phyloP scores from a whole-genome alignment of 2,329 filamentous ascomycete genomes.

The Phyllosticta citriasiana region DNA sequence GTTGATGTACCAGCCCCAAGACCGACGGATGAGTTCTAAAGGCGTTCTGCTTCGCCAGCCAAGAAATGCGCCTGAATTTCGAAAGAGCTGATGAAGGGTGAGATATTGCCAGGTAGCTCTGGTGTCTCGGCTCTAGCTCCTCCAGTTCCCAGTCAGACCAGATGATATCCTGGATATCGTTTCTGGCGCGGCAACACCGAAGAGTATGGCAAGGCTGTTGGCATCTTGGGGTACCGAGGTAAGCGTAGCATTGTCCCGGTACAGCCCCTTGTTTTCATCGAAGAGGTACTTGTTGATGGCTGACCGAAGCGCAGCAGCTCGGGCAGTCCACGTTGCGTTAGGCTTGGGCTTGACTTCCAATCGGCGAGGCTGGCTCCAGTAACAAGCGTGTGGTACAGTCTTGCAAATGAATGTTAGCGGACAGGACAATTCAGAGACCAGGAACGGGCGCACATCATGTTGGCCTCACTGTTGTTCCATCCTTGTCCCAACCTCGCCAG shows the following conservation, averaged over 20 bases:
- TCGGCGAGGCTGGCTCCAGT: slow-evolving; percentile 20
- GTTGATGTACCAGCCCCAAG: slow-evolving; percentile 52
- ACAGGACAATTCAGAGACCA: neutral
- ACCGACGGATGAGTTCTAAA: slow-evolving; percentile 44
- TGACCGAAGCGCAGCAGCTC: slow-evolving; percentile 15
- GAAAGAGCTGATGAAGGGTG: slow-evolving; percentile 48
- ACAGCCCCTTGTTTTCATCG: slow-evolving; percentile 21
- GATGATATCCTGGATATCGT: slow-evolving; percentile 34
- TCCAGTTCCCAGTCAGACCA: slow-evolving; percentile 44
- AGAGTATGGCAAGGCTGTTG: slow-evolving; percentile 28
- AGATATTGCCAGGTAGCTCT: slow-evolving; percentile 48
- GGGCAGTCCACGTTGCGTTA: slow-evolving; percentile 14
- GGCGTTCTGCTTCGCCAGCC: slow-evolving; percentile 39
- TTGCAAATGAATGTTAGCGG: slow-evolving; percentile 9
- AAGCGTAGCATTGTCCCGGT: slow-evolving; percentile 29
- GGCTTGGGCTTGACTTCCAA: slow-evolving; percentile 18
- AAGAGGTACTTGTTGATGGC: slow-evolving; percentile 21
- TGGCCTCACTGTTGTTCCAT: slow-evolving; percentile 42
- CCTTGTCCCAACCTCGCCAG: slow-evolving; percentile 35
- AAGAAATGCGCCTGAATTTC: slow-evolving; percentile 49
- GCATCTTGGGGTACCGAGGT: slow-evolving; percentile 40
- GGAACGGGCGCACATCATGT: slow-evolving; percentile 31
- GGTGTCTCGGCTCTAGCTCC: slow-evolving; percentile 44
- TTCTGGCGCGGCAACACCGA: slow-evolving; percentile 37
- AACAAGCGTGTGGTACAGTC: slow-evolving; percentile 34